These are phyloP conservation scores for Monilinia laxa DNA, from an alignment of 2,329 filamentous ascomycete genomes.

Conservation along the genomic window DNA sequence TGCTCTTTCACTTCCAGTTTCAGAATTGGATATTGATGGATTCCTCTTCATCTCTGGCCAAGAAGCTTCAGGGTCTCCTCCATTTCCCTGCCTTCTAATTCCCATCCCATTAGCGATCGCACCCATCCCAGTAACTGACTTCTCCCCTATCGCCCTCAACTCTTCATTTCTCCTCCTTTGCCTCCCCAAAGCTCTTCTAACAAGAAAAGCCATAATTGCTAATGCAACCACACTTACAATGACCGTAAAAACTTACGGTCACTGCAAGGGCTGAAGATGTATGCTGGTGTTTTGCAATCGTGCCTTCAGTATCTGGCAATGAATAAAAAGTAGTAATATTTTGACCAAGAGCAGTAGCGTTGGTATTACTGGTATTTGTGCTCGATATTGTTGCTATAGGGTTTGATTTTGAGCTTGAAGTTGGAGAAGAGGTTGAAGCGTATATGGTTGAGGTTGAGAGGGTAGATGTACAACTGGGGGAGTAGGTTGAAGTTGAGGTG, in stretches of 20 bases:
- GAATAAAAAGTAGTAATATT: not conserved
- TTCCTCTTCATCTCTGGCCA: not conserved
- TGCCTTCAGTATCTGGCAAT: not conserved
- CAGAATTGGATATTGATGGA: not conserved
- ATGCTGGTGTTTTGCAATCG: not conserved
- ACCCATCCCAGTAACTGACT: not conserved
- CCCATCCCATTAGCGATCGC: not conserved
- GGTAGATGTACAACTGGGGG: not conserved
- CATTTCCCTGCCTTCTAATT: not conserved
- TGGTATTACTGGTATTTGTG: not conserved
- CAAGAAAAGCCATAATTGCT: not conserved
- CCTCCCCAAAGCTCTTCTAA: not conserved
- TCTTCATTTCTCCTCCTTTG: not conserved
- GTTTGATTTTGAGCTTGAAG: not conserved
- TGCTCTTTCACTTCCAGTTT: not conserved
- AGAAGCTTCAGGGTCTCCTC: not conserved
- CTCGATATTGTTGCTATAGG: not conserved
- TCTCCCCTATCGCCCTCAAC: not conserved
- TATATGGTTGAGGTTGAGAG: not conserved
- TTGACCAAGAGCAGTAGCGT: not conserved
- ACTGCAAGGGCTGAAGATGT: slow-evolving; percentile 9
- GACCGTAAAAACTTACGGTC: slow-evolving; percentile 1
- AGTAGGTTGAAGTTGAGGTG: slow-evolving; percentile 1
- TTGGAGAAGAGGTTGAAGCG: not conserved
- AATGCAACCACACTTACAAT: not conserved